Base-by-base conservation (phyloP, 768 basidiomycete genomes). In the Boletellus ananas region DNA sequence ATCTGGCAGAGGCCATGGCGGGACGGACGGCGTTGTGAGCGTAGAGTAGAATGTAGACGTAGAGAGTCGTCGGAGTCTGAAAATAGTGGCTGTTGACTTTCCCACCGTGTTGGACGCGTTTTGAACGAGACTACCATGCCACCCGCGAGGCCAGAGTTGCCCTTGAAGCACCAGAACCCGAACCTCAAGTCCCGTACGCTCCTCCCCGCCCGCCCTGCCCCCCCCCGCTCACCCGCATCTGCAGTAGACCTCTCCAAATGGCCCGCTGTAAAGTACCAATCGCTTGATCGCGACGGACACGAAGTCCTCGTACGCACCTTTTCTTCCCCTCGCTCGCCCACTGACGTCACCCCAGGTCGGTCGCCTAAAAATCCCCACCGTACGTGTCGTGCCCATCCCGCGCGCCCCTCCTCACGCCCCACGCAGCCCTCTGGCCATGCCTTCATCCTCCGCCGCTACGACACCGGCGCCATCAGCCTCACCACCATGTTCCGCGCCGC, bases 401-500 rank as follows among this genome's bases (percentile, higher is more conserved):
- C 52, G 36, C 45, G 25, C 48, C 55, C 51, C 20, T 58, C 58
- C 61, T 57, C 48, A 57, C 45, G 33, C 58, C 36, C 47, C 49
- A 25, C 49, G 17, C 65, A 91, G 87, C 78, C 85, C 25, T 68
- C 73, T 13, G 84, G 86, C 33, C 94, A 97, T 70, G 92, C 94
- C 20, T 97, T 96, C 67, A 90, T 97, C 63, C 84, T 97, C 33
- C 83, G 94, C 39, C 84, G 94, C 47, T 94, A 89, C 59, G 94
- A 97, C 70, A 95, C 94, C 3, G 85, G 89, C 51, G 92, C 92
- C 17, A 80, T 97, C 70, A 89, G 86, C 56, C 79, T 94, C 10
- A 95, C 94, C 10, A 95, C 94, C 49, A 95, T 97, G 93, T 95
- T 90, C 73, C 89, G 93, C 51, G 93, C 93, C 8, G 92, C 92